A percentile compares a stretch with the other conserved stretches of the same genome.
phyloP scores from a whole-genome alignment of 208 protist genomes.

The Lotmaria passim region DNA sequence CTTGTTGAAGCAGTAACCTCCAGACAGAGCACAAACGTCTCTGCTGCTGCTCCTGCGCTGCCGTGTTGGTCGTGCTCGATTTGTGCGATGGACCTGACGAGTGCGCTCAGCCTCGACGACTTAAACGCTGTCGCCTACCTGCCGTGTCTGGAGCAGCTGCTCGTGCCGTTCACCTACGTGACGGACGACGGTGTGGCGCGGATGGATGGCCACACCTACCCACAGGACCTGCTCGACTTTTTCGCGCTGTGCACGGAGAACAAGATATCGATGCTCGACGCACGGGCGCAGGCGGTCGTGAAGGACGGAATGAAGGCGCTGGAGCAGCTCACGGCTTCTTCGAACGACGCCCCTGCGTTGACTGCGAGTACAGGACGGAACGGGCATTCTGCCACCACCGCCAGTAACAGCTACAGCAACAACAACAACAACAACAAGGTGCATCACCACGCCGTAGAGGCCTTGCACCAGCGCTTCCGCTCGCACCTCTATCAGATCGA shows the following conservation, averaged over 20 bases:
- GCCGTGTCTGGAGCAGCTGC: constrained; percentile 50
- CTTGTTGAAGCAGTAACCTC: constrained; percentile 29
- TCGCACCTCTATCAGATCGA: constrained; percentile 65
- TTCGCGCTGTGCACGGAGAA: constrained; percentile 10
- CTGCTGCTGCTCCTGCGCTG: neutral
- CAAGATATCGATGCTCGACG: neutral
- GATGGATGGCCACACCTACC: constrained; percentile 46
- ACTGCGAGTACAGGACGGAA: neutral
- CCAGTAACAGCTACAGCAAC: too few species aligned
- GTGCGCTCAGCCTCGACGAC: constrained; percentile 38
- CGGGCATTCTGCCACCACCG: too few species aligned
- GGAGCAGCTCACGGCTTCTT: constrained; percentile 1
- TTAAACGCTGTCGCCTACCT: constrained; percentile 48
- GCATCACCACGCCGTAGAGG: constrained; percentile 6
- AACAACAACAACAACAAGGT: neutral
- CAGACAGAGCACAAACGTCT: too few species aligned
- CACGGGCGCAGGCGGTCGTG: neutral
- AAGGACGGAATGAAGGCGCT: constrained; percentile 8
- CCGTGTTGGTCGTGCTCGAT: constrained; percentile 26
- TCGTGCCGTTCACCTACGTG: constrained; percentile 52
- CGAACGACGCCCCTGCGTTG: neutral
- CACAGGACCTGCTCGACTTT: constrained; percentile 17
- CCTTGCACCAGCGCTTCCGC: constrained; percentile 34
- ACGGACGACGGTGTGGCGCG: constrained; percentile 32
- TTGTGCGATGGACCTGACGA: constrained; percentile 53